A percentile compares a stretch with the other conserved stretches of the same genome.
Conservation (phyloP, 192 early-diverging fungal genomes). For the Chytriomyces sp. region DNA sequence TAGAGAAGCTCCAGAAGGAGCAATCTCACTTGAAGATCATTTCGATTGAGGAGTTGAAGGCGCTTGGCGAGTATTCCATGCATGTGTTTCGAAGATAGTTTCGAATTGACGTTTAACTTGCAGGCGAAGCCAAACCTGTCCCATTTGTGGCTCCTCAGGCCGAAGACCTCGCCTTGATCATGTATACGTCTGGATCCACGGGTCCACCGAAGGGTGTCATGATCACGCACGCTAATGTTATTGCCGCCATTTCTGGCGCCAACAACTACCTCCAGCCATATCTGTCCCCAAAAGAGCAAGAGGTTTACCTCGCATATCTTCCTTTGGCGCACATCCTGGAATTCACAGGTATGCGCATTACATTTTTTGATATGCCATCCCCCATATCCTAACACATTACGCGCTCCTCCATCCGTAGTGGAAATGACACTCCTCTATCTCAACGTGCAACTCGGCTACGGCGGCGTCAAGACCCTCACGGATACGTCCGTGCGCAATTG, state of each 20-base stretch:
- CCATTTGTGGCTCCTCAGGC: slow-evolving; percentile 56
- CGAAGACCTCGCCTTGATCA: slow-evolving; percentile 74
- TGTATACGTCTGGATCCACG: slow-evolving; percentile 84
- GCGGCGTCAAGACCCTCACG: no score
- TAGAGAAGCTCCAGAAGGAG: slow-evolving; percentile 21
- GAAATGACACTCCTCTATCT: slow-evolving; percentile 63
- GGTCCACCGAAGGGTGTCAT: slow-evolving; percentile 90
- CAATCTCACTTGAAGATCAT: slow-evolving; percentile 37
- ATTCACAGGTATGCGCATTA: no score
- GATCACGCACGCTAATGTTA: slow-evolving; percentile 79
- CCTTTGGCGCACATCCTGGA: slow-evolving; percentile 72
- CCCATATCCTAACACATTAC: no score
- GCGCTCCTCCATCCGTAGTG: slow-evolving; percentile 51
- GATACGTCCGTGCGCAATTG: slow-evolving; percentile 62
- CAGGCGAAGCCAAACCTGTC: slow-evolving; percentile 39
- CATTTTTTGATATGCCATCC: no score
- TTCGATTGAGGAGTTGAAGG: slow-evolving; percentile 70
- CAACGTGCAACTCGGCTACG: slow-evolving; percentile 67
- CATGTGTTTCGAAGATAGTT: neutral
- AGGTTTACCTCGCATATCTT: slow-evolving; percentile 61
- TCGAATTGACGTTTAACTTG: neutral
- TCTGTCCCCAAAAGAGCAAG: slow-evolving; percentile 54
- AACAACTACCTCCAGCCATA: slow-evolving; percentile 54
- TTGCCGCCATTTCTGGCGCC: slow-evolving; percentile 72
- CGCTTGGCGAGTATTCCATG: slow-evolving; percentile 41